Evolutionary conservation across 2,329 filamentous ascomycete genomes (phyloP), one percentile per base, ranked within the genome.

Genomic region (Sordariomycetes sp.): DNA sequence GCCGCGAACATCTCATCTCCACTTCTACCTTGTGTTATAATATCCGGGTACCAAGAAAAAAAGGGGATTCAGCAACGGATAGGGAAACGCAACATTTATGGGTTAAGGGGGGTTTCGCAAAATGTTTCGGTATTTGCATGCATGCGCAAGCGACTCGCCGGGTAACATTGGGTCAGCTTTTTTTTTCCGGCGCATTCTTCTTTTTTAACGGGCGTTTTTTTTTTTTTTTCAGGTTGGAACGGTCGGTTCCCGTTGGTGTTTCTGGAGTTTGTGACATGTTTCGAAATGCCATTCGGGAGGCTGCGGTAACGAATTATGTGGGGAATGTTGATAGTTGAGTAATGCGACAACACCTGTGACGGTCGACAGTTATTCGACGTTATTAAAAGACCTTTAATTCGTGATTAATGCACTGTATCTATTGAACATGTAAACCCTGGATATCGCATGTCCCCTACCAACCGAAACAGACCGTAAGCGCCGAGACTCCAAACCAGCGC

Each of bases 401-500:
- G 12, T 54, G 32, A 7, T 39, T 22, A 17, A 45, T 45, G 17
- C 17, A 24, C 3, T 24, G 20, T 1, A 50, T 50, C 45, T 50
- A 50, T 50, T 50, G 20, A 7, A 10, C 15, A 15, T 17, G n/a
- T 45, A 17, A 35, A 36, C 32, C 20, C 52, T n/a, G 52, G 52
- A n/a, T 54, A 48, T 55, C 39, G 35, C 22, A 34, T 59, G 56
- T 54, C 51, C 50, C 42, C 56, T 52, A 59, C 22, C 10, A 39
- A 39, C 15, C 34, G 24, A n/a, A 50, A 50, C 36, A 39, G 34
- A 54, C 39, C 52, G 28, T 17, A 54, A 51, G 48, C 28, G 15
- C 28, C 42, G 3, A 54, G 39, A n/a, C 22, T 39, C 36, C 34
- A 20, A n/a, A 15, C 32, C 39, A 32, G 53, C 6, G 8, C 20